Conservation (phyloP, 1,284 basidiomycete genomes). For the Malassezia japonica region DNA sequence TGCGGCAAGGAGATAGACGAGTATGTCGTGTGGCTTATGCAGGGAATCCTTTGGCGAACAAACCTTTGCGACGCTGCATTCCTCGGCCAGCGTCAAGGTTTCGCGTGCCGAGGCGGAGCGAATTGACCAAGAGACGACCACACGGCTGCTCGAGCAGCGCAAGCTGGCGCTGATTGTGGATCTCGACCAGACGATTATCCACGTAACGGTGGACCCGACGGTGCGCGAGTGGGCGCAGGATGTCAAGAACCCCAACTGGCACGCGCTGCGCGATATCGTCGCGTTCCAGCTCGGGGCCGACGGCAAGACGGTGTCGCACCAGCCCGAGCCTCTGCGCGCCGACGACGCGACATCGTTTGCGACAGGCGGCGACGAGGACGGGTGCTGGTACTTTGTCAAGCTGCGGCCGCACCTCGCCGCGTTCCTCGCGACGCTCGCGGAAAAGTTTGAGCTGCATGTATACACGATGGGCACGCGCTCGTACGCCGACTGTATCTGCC, state of each 20-base stretch:
- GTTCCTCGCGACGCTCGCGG: slow-evolving; percentile 65
- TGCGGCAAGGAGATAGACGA: slow-evolving; percentile 88
- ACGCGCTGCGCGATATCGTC: slow-evolving; percentile 70
- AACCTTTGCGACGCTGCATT: slow-evolving; percentile 39
- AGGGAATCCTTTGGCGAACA: slow-evolving; percentile 7
- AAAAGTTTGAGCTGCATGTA: slow-evolving; percentile 93
- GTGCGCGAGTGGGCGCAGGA: slow-evolving; percentile 93
- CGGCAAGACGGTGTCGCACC: slow-evolving; percentile 51
- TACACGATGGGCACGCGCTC: slow-evolving; percentile 98
- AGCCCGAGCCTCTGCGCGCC: slow-evolving; percentile 4
- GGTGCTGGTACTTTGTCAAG: slow-evolving; percentile 94
- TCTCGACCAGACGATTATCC: slow-evolving; percentile 95
- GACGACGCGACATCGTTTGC: slow-evolving; percentile 28
- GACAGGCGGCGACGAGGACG: slow-evolving; percentile 37
- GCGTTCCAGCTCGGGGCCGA: slow-evolving; percentile 77
- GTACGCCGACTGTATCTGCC: slow-evolving; percentile 90
- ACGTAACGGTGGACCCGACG: slow-evolving; percentile 95
- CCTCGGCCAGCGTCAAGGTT: slow-evolving; percentile 37
- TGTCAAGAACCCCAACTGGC: slow-evolving; percentile 74
- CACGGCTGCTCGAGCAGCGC: slow-evolving; percentile 63
- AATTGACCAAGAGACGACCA: slow-evolving; percentile 70
- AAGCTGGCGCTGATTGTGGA: slow-evolving; percentile 93
- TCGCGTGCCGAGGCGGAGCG: slow-evolving; percentile 63
- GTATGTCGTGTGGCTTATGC: slow-evolving; percentile 53
- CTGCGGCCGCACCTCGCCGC: slow-evolving; percentile 71